Conservation (phyloP, 805 yeast species). For the Nakazawaea sp. region DNA sequence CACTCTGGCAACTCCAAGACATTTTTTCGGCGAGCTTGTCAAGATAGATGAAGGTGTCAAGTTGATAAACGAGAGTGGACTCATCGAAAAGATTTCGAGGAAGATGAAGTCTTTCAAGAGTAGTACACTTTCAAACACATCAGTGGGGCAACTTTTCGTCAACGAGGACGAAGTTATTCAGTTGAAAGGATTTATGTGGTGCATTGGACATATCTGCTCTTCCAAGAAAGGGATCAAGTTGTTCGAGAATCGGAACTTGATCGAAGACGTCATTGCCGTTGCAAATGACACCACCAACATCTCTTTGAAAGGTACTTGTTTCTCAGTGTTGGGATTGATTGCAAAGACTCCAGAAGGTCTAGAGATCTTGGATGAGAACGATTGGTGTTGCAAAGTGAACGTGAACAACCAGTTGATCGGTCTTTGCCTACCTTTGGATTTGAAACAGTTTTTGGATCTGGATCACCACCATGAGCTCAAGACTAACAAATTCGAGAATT, state of each 20-base stretch:
- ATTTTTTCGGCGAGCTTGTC: constrained; percentile 75
- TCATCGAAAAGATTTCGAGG: constrained; percentile 21
- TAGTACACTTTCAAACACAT: constrained; percentile 15
- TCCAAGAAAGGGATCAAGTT: constrained; percentile 61
- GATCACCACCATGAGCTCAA: neutral
- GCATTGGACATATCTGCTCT: constrained; percentile 77
- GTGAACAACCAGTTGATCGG: constrained; percentile 31
- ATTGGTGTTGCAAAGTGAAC: constrained; percentile 56
- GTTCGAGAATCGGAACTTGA: constrained; percentile 39
- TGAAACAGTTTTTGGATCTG: constrained; percentile 15
- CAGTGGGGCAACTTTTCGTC: constrained; percentile 14
- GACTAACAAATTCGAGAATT: constrained; percentile 18
- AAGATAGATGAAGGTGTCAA: constrained; percentile 76
- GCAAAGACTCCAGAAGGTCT: constrained; percentile 71
- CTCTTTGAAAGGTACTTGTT: constrained; percentile 70
- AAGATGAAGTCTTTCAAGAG: constrained; percentile 10
- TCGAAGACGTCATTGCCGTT: constrained; percentile 46
- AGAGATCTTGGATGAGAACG: constrained; percentile 75
- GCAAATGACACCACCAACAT: constrained; percentile 41
- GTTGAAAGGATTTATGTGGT: constrained; percentile 79
- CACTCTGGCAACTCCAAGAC: constrained; percentile 36
- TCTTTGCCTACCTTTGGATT: constrained; percentile 20
- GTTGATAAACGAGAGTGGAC: constrained; percentile 44
- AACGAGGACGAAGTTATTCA: constrained; percentile 32
- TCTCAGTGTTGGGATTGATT: constrained; percentile 69